A percentile compares a stretch with the other conserved stretches of the same genome.
phyloP scores from a whole-genome alignment of 108 stramenopile species.

The Pseudonitzschia delicatissima region DNA sequence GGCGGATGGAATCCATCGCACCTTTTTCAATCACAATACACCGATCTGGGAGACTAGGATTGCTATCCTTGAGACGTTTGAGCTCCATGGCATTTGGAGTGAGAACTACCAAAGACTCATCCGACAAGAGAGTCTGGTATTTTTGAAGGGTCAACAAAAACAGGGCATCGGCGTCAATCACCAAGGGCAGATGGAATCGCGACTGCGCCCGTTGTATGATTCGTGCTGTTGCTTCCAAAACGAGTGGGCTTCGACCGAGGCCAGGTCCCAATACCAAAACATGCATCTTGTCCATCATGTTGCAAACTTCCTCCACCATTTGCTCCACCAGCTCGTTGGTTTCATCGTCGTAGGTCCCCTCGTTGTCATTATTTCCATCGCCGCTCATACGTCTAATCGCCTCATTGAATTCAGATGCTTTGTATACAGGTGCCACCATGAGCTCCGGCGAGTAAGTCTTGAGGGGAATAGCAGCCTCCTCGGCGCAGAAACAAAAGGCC shows the following conservation, averaged over 20 bases:
- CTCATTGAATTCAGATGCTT: slow-evolving; percentile 50
- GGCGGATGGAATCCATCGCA: slow-evolving; percentile 22
- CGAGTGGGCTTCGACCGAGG: slow-evolving; percentile 78
- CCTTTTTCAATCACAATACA: slow-evolving; percentile 32
- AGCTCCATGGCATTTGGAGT: slow-evolving; percentile 96
- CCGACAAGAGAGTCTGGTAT: slow-evolving; percentile 34
- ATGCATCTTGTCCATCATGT: slow-evolving; percentile 62
- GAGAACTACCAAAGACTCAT: slow-evolving; percentile 59
- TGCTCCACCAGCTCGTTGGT: slow-evolving; percentile 14
- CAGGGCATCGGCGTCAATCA: slow-evolving; percentile 96
- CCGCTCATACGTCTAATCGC: neutral
- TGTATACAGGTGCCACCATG: slow-evolving; percentile 89
- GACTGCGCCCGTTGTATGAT: slow-evolving; percentile 61
- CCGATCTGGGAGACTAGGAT: slow-evolving; percentile 2
- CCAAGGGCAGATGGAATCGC: slow-evolving; percentile 51
- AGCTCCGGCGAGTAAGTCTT: slow-evolving; percentile 90
- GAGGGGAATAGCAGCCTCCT: slow-evolving; percentile 90
- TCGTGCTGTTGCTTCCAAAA: slow-evolving; percentile 51
- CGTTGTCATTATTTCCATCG: neutral
- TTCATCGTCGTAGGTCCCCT: neutral
- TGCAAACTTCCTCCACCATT: slow-evolving; percentile 55
- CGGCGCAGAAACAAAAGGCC: slow-evolving; percentile 88
- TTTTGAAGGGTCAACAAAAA: slow-evolving; percentile 71
- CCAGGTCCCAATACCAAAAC: slow-evolving; percentile 93
- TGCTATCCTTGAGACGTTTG: slow-evolving; percentile 45